Conservation (phyloP, 441 rosid species). For the Eutrema salsugineum region DNA sequence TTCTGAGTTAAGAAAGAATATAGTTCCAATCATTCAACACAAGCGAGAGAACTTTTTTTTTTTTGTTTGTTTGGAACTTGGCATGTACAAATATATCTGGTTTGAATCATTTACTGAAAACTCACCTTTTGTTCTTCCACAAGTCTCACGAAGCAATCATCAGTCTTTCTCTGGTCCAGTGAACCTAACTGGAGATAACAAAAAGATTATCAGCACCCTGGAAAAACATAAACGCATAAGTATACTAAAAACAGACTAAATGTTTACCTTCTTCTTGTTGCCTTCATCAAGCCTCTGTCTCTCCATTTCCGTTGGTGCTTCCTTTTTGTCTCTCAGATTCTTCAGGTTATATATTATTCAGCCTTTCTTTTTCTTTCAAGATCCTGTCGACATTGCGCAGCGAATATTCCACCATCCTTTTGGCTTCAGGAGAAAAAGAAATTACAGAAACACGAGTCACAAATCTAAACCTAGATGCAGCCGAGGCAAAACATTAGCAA, state of each 20-base stretch:
- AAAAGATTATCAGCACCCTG: slow-evolving; percentile 7
- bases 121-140: slow-evolving; percentile 82
- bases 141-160: slow-evolving; percentile 66
- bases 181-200: slow-evolving; percentile 54
- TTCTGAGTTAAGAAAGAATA: slow-evolving; percentile 41
- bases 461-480: neutral
- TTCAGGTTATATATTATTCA: slow-evolving; percentile 62
- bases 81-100: neutral
- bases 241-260: neutral
- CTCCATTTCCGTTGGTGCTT: slow-evolving; percentile 77
- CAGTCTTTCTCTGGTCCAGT: slow-evolving; percentile 65
- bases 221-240: slow-evolving; percentile 5
- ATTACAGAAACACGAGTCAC: slow-evolving; percentile 4
- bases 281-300: slow-evolving; percentile 82
- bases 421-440: slow-evolving; percentile 53
- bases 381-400: slow-evolving; percentile 57
- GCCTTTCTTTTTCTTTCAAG: slow-evolving; percentile 58
- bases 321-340: slow-evolving; percentile 56
- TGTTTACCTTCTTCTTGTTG: slow-evolving; percentile 61
- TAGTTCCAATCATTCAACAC: neutral
- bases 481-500: neutral
- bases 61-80: slow-evolving; percentile 1
- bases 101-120: neutral
- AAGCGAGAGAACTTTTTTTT: neutral
- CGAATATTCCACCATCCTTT: slow-evolving; percentile 63